phyloP scores from a whole-genome alignment of 768 basidiomycete genomes.

The Hygrophoropsis aurantiaca region DNA sequence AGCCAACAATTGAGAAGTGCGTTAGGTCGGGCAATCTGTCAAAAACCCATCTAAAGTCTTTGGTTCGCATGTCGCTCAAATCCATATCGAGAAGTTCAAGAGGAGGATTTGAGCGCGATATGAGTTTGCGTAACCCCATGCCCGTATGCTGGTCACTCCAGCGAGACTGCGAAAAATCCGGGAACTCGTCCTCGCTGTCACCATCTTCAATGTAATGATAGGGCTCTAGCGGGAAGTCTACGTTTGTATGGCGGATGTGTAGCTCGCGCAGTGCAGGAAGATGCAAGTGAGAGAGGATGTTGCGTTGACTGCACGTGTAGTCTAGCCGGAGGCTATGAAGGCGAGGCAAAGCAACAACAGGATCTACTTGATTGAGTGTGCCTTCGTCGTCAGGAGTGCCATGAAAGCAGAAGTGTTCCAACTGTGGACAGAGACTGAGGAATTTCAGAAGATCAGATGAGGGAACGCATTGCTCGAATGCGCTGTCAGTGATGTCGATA shows the following conservation, averaged over 20 bases:
- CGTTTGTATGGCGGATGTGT: conserved; percentile 65
- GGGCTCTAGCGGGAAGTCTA: conserved; percentile 42
- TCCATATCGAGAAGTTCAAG: conserved; percentile 73
- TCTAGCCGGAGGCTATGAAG: conserved; percentile 59
- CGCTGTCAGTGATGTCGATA: conserved; percentile 55
- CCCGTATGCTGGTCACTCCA: conserved; percentile 78
- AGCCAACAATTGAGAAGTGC: conserved; percentile 73
- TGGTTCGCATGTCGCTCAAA: conserved; percentile 80
- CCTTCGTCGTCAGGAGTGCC: conserved; percentile 53
- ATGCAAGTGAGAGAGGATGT: conserved; percentile 62
- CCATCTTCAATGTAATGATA: conserved; percentile 50
- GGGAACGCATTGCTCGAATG: conserved; percentile 37
- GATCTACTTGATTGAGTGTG: conserved; percentile 24
- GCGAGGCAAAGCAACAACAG: conserved; percentile 52
- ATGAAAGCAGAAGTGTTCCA: conserved; percentile 57
- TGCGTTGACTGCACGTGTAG: conserved; percentile 61
- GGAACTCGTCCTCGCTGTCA: conserved; percentile 73
- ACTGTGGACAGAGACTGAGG: conserved; percentile 57
- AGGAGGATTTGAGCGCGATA: conserved; percentile 61
- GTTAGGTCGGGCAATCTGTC: conserved; percentile 51
- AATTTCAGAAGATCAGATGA: conserved; percentile 58
- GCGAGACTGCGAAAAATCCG: conserved; percentile 75
- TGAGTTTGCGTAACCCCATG: conserved; percentile 71
- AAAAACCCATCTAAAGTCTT: conserved; percentile 74
- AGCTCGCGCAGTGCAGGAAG: conserved; percentile 61